These are phyloP conservation scores for Rosa lucieae DNA, from an alignment of 306 rosid genomes.

Conservation along the genomic window DNA sequence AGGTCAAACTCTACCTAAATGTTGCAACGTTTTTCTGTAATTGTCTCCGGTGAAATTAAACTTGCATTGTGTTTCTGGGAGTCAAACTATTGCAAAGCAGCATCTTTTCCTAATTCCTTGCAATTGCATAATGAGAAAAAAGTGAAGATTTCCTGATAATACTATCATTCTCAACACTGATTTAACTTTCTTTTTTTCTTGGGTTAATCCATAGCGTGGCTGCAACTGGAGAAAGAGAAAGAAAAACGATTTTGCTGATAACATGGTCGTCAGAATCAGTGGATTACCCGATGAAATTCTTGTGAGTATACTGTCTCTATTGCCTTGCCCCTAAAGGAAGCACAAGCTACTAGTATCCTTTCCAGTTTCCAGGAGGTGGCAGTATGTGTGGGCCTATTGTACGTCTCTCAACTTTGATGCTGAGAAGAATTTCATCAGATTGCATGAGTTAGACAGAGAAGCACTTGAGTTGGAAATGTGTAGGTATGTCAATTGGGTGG, in stretches of 20 bases:
- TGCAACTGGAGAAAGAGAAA: background rate
- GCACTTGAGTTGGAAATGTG: background rate
- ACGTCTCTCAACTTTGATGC: background rate
- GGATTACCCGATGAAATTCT: background rate
- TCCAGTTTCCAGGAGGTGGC: background rate
- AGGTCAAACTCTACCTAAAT: too few relatives aligned
- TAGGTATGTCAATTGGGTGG: background rate
- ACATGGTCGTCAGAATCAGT: background rate
- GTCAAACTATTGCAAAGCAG: too few relatives aligned
- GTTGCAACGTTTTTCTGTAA: too few relatives aligned
- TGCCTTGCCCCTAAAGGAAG: slow-evolving; percentile 5
- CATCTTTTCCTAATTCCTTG: too few relatives aligned
- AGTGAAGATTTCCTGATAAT: too few relatives aligned
- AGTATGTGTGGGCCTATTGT: background rate
- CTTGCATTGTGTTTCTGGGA: too few relatives aligned
- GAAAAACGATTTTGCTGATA: too few relatives aligned
- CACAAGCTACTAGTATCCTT: background rate
- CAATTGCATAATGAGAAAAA: background rate
- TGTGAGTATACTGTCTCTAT: background rate
- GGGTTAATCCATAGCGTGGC: background rate
- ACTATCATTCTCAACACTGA: too few relatives aligned
- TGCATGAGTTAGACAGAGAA: too few relatives aligned
- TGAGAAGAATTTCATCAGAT: background rate
- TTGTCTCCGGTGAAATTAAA: too few relatives aligned
- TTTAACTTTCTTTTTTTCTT: background rate